phyloP scores from a whole-genome alignment of 1,284 basidiomycete species.

The Leccinum brunneo-olivaceum region DNA sequence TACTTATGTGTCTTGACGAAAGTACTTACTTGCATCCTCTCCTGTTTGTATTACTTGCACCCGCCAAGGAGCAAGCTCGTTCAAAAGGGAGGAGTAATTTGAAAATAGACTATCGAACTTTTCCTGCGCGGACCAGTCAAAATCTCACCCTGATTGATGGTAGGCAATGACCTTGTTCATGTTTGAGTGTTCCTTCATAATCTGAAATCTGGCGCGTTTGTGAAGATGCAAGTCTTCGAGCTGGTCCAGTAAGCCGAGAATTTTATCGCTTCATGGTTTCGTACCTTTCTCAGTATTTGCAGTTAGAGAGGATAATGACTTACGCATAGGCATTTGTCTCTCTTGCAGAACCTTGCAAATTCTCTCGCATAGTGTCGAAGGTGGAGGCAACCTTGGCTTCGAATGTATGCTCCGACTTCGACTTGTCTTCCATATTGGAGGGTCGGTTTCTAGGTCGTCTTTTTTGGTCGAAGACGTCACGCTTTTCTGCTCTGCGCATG shows the following conservation, averaged over 20 bases:
- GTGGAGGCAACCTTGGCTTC: conserved; percentile 17
- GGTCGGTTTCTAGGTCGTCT: not conserved
- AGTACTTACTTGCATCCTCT: conserved; percentile 33
- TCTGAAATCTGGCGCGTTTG: conserved; percentile 9
- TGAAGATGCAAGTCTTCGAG: conserved; percentile 22
- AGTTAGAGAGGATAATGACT: conserved; percentile 10
- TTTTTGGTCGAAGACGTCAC: conserved; percentile 5
- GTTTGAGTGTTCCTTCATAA: conserved; percentile 7
- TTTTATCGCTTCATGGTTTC: conserved; percentile 20
- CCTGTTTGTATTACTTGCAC: conserved; percentile 31
- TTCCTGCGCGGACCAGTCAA: conserved; percentile 27
- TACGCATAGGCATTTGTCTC: conserved; percentile 25
- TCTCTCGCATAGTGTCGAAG: conserved; percentile 16
- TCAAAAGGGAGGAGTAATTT: conserved; percentile 28
- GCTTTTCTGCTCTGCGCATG: conserved; percentile 11
- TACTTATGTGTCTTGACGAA: not conserved
- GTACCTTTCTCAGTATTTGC: not conserved
- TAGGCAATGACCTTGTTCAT: conserved; percentile 17
- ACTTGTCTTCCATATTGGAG: conserved; percentile 3
- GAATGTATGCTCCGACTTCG: conserved; percentile 19
- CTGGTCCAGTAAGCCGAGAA: conserved; percentile 16
- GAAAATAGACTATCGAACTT: conserved; percentile 28
- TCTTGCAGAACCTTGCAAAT: conserved; percentile 10
- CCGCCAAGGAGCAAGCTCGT: conserved; percentile 33
- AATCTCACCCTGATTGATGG: not conserved